These are phyloP conservation scores for Pseudocercospora eumusae DNA, from an alignment of 2,329 filamentous ascomycete species.

Conservation along the genomic window DNA sequence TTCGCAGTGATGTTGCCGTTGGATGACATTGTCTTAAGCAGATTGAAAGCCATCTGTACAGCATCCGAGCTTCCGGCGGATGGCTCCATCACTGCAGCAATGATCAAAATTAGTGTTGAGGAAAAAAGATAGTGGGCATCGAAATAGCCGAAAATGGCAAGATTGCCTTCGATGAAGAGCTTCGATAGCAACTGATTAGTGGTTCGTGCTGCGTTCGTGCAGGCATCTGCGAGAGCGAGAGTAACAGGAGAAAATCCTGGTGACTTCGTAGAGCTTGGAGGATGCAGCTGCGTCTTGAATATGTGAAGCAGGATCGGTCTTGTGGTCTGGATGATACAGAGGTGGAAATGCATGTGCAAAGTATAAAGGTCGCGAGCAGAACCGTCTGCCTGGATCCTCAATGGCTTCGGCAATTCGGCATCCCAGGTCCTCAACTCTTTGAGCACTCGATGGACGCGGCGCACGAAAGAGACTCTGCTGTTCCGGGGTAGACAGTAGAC, in stretches of 20 bases:
- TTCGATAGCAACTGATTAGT: slow-evolving; percentile 49
- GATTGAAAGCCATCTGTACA: slow-evolving; percentile 45
- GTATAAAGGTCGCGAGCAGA: slow-evolving; percentile 36
- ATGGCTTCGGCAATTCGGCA: slow-evolving; percentile 38
- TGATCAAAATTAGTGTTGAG: slow-evolving; percentile 48
- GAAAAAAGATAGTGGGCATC: slow-evolving; percentile 54
- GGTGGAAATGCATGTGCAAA: slow-evolving; percentile 43
- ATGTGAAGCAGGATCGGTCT: slow-evolving; percentile 41
- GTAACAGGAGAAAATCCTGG: slow-evolving; percentile 36
- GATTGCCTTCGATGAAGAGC: slow-evolving; percentile 51
- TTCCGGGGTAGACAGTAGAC: slow-evolving; percentile 31
- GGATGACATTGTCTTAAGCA: slow-evolving; percentile 44
- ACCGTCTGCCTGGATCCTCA: slow-evolving; percentile 39
- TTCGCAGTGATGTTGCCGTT: slow-evolving; percentile 48
- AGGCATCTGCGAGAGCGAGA: slow-evolving; percentile 43
- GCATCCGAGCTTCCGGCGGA: slow-evolving; percentile 40
- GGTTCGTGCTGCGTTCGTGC: slow-evolving; percentile 49
- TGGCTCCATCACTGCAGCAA: slow-evolving; percentile 44
- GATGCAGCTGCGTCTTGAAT: slow-evolving; percentile 28
- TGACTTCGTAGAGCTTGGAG: slow-evolving; percentile 12
- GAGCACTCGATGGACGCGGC: slow-evolving; percentile 43
- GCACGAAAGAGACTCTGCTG: slow-evolving; percentile 36
- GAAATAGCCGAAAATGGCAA: slow-evolving; percentile 52
- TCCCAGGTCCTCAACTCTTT: slow-evolving; percentile 45
- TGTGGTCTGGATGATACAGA: slow-evolving; percentile 43